phyloP scores from a whole-genome alignment of 352 stramenopile genomes.

The Phytophthora multivora region DNA sequence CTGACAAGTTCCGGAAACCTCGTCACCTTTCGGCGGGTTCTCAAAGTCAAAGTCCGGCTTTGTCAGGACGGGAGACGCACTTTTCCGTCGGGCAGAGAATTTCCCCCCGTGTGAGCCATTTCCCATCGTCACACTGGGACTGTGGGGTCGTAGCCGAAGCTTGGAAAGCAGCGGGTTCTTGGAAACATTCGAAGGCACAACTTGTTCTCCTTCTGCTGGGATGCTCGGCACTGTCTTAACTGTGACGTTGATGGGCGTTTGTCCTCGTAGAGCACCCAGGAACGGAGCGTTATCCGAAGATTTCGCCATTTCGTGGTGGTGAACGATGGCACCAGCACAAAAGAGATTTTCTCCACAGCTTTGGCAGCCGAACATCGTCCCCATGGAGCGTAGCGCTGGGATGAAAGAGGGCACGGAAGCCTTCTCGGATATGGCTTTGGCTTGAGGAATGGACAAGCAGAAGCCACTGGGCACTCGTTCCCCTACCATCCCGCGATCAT shows the following conservation, averaged over 20 bases:
- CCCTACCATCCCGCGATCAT: constrained; percentile 68
- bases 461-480: constrained; percentile 61
- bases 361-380: constrained; percentile 67
- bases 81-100: constrained; percentile 9
- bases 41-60: constrained; percentile 9
- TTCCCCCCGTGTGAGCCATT: neutral
- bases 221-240: neutral
- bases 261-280: constrained; percentile 18
- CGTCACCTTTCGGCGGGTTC: constrained; percentile 2
- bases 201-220: constrained; percentile 5
- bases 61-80: constrained; percentile 3
- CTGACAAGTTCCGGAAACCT: neutral
- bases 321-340: constrained; percentile 64
- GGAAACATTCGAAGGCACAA: constrained; percentile 16
- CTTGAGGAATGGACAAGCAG: constrained; percentile 44
- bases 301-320: constrained; percentile 28
- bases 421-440: constrained; percentile 5
- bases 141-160: constrained; percentile 58
- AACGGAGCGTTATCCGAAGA: constrained; percentile 4
- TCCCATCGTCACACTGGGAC: constrained; percentile 29
- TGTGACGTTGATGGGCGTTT: neutral
- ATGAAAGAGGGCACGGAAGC: constrained; percentile 49
- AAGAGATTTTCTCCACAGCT: constrained; percentile 65
- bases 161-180: constrained; percentile 60
- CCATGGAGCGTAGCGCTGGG: constrained; percentile 74